Base-by-base conservation (phyloP, 495 filamentous ascomycete genomes). In the Amniculicola lignicola region DNA sequence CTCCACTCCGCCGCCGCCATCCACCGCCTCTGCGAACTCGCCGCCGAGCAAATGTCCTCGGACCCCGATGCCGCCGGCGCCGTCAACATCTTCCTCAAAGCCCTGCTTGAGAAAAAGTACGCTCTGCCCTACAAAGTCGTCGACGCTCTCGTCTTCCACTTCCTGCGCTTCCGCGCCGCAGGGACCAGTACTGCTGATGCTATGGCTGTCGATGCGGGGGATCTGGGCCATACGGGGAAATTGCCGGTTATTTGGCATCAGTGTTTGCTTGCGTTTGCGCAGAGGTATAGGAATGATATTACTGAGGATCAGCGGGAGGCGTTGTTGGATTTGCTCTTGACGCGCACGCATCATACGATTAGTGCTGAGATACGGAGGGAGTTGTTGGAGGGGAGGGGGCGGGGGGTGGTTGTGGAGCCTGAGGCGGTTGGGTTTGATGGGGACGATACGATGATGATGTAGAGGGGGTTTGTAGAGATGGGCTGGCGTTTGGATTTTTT, bases 131-230 rank as follows among this genome's bases (percentile, higher is more conserved):
- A 87, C 74, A 90, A 95, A 70, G 92, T 94, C 21, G 83, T 98
- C 16, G 93, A 98, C 62, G 85, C 90, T 19, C 75, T 97, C 4
- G 94, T 97, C 14, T 97, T 96, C 73, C 91, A 97, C 71, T 98
- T 96, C 69, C 70, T 96, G 59, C 84, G 93, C 15, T 96, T 96
- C 73, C 81, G 87, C 29, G 82, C 75, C 25, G 73, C 74, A 2
- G 73, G 80, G 23, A 69, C 72, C 12, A 69, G 68, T 22, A 51
- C 22, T 11, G 75, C 72, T 9, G 73, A 75, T 31, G 67, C 64
- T 3, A 78, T 80, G 54, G 74, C 76, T 42, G 53, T 64, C 64
- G 65, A 75, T 15, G 72, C 73, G 64, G 65, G 67, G 50, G 68
- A 74, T 15, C 66, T 71, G 21, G 71, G 75, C 12, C 81, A 79